Conservation (phyloP, 2,329 filamentous ascomycete genomes). For the Sclerotinia sclerotiorum region DNA sequence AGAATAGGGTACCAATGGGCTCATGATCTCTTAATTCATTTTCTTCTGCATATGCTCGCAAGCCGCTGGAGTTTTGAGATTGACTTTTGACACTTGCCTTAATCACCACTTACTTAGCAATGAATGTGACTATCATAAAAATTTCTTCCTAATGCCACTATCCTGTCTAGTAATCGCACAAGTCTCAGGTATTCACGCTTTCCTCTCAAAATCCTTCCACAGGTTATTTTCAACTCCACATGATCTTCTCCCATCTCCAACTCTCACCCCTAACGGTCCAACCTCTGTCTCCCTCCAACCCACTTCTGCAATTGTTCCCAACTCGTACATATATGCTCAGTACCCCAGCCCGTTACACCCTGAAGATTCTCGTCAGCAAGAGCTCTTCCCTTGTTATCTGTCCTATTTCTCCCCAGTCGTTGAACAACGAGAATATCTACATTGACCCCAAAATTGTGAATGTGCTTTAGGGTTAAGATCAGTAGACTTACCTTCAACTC, state of each 20-base stretch:
- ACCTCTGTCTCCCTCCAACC: not conserved
- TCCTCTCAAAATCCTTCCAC: too few species aligned
- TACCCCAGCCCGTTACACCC: constrained; percentile 15
- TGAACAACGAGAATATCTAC: too few species aligned
- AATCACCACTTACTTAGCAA: not conserved
- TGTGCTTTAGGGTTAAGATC: not conserved
- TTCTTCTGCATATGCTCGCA: not conserved
- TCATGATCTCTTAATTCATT: not conserved
- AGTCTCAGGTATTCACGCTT: not conserved
- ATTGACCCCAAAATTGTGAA: rapidly evolving
- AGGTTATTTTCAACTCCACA: not conserved
- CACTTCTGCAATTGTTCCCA: constrained; percentile 16
- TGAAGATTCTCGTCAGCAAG: not conserved
- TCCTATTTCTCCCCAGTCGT: too few species aligned
- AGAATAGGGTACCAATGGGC: too few species aligned
- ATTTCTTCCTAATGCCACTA: not conserved
- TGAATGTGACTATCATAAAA: not conserved
- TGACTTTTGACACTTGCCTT: too few species aligned
- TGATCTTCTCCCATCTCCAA: not conserved
- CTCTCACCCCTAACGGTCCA: not conserved
- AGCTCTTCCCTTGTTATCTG: too few species aligned
- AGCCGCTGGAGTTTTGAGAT: not conserved
- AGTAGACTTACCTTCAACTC: not conserved
- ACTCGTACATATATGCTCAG: constrained; percentile 7
- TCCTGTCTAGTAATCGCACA: not conserved